A percentile compares a stretch with the other conserved stretches of the same genome.
phyloP scores from a whole-genome alignment of 2,329 filamentous ascomycete species.

The Apiospora phragmitis region DNA sequence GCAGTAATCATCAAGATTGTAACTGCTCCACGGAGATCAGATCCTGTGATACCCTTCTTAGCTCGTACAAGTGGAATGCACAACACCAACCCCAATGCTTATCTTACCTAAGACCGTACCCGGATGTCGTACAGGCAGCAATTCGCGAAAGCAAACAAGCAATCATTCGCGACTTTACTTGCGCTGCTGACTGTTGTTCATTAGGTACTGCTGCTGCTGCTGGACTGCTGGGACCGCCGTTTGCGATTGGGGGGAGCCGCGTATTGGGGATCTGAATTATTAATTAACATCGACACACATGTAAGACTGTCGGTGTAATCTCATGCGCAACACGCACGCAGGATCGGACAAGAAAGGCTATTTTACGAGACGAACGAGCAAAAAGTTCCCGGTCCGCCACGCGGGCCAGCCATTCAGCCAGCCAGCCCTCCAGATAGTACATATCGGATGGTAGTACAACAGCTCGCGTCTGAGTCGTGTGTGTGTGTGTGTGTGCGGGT shows the following conservation, averaged over 20 bases:
- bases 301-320: neutral
- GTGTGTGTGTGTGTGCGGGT: neutral
- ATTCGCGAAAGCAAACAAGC: neutral
- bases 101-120: neutral
- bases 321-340: neutral
- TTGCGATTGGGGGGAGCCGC: neutral
- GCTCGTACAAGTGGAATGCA: slow-evolving; percentile 7
- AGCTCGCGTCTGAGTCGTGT: slow-evolving; percentile 1
- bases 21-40: neutral
- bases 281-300: neutral
- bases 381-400: neutral
- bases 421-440: neutral
- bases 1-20: neutral
- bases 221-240: neutral
- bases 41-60: neutral
- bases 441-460: neutral
- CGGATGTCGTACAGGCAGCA: neutral
- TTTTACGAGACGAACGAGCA: neutral
- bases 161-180: neutral
- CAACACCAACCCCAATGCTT: neutral
- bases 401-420: neutral
- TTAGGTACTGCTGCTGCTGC: neutral
- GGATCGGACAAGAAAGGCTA: neutral
- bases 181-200: neutral
- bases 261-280: neutral